A percentile compares a stretch with the other conserved stretches of the same genome.
Conservation (phyloP, 257 asterid genomes). For the Handroanthus guayacan region DNA sequence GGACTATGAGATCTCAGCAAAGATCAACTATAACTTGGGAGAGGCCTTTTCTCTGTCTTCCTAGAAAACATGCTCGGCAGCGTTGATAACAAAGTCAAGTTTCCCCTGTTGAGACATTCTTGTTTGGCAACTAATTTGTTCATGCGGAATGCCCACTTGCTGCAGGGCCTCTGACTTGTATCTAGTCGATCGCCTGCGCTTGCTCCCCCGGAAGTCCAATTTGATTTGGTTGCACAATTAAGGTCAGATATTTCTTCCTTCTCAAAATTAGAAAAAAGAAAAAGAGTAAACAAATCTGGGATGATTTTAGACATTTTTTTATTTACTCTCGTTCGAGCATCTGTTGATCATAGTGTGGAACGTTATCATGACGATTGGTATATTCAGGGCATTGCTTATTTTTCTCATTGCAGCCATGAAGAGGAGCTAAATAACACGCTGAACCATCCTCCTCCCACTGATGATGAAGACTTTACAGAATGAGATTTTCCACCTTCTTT, state of each 20-base stretch:
- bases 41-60: slow-evolving; percentile 43
- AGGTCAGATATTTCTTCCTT: slow-evolving; percentile 9
- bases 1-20: slow-evolving; percentile 43
- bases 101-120: too few relatives aligned
- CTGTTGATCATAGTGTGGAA: not conserved
- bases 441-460: slow-evolving; percentile 14
- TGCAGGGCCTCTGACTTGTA: slow-evolving; percentile 34
- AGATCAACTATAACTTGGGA: slow-evolving; percentile 38
- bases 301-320: not conserved
- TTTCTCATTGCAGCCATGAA: slow-evolving; percentile 8
- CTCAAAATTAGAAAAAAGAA: not conserved
- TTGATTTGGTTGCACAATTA: slow-evolving; percentile 34
- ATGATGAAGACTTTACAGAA: slow-evolving; percentile 5
- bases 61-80: slow-evolving; percentile 40
- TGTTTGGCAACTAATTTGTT: not conserved
- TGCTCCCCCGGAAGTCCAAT: slow-evolving; percentile 39
- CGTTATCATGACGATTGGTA: not conserved
- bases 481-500: not conserved
- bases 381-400: not conserved
- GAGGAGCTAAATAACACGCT: slow-evolving; percentile 2
- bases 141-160: not conserved
- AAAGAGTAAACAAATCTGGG: not conserved
- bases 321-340: not conserved
- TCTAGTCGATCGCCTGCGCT: slow-evolving; percentile 41
- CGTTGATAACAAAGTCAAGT: not conserved